Evolutionary conservation across 192 early-diverging fungal species (phyloP).

Genomic region (Funneliformis mosseae): DNA sequence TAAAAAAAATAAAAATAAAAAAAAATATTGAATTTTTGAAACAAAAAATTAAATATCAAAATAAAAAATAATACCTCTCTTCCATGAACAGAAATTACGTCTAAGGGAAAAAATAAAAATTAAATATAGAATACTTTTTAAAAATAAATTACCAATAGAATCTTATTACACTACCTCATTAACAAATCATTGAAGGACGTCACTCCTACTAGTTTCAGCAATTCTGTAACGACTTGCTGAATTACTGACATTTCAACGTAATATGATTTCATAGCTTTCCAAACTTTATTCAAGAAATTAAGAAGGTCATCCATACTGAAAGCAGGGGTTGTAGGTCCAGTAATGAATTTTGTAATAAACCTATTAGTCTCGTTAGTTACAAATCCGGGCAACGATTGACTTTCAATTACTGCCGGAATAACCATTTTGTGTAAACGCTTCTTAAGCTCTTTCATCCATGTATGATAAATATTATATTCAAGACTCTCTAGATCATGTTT

Average conservation of each 20-base stretch:
- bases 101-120: constrained; percentile 41
- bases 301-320: constrained; percentile 96
- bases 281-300: constrained; percentile 92
- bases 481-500: constrained; percentile 90
- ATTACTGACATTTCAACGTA: constrained; percentile 92
- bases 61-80: constrained; percentile 72
- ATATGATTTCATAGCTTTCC: constrained; percentile 96
- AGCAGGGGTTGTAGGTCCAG: constrained; percentile 68
- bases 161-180: constrained; percentile 58
- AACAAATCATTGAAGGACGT: constrained; percentile 96
- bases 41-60: not conserved
- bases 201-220: constrained; percentile 94
- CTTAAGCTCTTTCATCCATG: constrained; percentile 97
- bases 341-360: constrained; percentile 89
- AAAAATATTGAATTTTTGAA: constrained; percentile 14
- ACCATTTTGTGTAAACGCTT: constrained; percentile 93
- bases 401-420: constrained; percentile 95
- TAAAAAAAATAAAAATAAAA: not conserved
- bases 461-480: constrained; percentile 94
- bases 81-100: constrained; percentile 99
- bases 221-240: constrained; percentile 91
- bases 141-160: not conserved
- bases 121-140: not conserved
- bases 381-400: constrained; percentile 93
- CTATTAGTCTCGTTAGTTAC: constrained; percentile 88